A percentile compares a stretch with the other conserved stretches of the same genome.
phyloP scores from a whole-genome alignment of 2,329 filamentous ascomycete genomes.

The Catunica adiposa region DNA sequence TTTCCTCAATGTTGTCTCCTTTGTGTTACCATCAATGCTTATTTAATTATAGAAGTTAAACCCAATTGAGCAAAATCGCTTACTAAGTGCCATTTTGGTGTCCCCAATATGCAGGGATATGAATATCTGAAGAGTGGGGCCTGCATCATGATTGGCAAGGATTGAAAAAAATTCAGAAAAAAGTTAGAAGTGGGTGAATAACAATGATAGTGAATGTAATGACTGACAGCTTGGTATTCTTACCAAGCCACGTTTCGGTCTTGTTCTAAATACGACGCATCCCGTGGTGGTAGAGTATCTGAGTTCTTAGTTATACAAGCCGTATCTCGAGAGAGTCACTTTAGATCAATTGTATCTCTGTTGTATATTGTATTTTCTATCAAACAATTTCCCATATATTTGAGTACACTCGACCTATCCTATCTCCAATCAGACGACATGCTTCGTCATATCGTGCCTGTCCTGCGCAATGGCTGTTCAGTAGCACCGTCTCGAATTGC shows the following conservation, averaged over 20 bases:
- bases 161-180: not conserved
- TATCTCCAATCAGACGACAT: not conserved
- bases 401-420: not conserved
- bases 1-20: not conserved
- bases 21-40: not conserved
- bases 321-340: too few relatives aligned
- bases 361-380: not conserved
- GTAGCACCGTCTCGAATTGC: not conserved
- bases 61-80: not conserved
- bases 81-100: not conserved
- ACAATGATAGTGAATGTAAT: not conserved
- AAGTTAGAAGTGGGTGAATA: not conserved
- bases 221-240: too few relatives aligned
- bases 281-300: too few relatives aligned
- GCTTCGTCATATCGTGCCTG: constrained; percentile 14
- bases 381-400: not conserved
- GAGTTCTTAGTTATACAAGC: too few relatives aligned
- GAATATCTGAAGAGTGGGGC: constrained; percentile 1
- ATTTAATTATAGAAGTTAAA: not conserved
- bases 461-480: constrained; percentile 10
- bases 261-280: too few relatives aligned
- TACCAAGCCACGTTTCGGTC: too few relatives aligned
- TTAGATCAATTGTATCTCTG: not conserved
- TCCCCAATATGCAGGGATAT: not conserved
- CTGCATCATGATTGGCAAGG: not conserved